These are phyloP conservation scores for Syzygium aromaticum DNA, from an alignment of 345 rosid genomes.

Conservation along the genomic window DNA sequence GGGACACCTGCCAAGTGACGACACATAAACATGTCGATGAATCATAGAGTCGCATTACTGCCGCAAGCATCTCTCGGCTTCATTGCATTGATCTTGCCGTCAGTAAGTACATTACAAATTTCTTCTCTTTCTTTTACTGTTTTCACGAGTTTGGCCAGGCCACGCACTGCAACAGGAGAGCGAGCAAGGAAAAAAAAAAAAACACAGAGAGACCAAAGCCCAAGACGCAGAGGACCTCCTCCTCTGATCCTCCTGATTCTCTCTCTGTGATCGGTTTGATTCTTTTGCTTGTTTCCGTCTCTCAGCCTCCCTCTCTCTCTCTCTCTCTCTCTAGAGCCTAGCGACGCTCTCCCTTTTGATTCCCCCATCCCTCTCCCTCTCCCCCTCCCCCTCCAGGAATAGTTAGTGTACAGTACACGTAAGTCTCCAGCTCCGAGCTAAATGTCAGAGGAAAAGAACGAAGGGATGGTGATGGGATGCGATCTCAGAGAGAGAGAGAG, in stretches of 20 bases:
- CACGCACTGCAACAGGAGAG: neutral
- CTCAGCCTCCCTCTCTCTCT: neutral
- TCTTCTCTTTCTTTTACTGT: neutral
- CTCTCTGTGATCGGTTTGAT: neutral
- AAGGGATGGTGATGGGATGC: conserved; percentile 1
- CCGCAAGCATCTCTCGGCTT: neutral
- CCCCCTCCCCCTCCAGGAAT: neutral
- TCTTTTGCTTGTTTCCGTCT: neutral
- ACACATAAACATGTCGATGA: neutral
- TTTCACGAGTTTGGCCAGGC: neutral
- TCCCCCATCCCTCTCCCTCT: neutral
- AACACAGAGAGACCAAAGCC: neutral
- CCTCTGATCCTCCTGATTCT: neutral
- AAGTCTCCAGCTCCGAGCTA: neutral
- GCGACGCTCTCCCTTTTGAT: neutral
- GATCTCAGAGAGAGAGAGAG: neutral
- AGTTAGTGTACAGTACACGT: neutral
- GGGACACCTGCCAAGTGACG: neutral
- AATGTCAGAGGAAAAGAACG: neutral
- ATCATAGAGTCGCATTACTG: neutral
- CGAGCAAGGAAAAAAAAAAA: neutral
- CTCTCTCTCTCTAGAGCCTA: neutral
- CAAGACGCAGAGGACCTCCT: neutral
- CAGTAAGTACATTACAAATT: neutral
- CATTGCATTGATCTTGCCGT: neutral